Base-by-base conservation (phyloP, 192 early-diverging fungal species). In the Backusella luteola region DNA sequence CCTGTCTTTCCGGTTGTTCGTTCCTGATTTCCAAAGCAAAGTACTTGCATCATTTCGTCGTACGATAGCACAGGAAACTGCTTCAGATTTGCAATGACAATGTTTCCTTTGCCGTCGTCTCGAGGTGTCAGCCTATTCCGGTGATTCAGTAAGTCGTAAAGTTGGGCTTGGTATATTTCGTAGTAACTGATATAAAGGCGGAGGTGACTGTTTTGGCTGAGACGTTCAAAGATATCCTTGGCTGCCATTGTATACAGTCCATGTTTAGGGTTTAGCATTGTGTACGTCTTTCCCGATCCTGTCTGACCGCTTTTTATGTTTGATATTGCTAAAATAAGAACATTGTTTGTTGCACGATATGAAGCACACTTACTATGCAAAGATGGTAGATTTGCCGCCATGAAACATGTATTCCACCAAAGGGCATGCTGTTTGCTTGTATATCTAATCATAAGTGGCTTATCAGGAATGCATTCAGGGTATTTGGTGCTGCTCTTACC, bases 371-470 rank as follows among this genome's bases (percentile, higher is more conserved):
- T 91, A 93, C 93, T 98, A 99, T 63, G 97, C 98, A 92, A 99
- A 99, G 78, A 96, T 98, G 17, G 98, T 99, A 0, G 96, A 96
- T 76, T 98, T 98, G 68, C 98, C 97, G 3, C 98, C 98, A 23
- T 83, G 79, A 67, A 99, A 98, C 26, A 98, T 91, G 81, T 97
- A 97, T 67, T 97, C 91, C 1, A 99, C 96, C 49, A 99, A 85
- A 2, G 98, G 98, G 73, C 86, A 88, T 38, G 98, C 96, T 4
- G 98, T 98, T 67, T 95, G 86, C 74, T 90, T 84, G 81, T 99
- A 99, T 6, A 94, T 89, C 89, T 81, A 52, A 39, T 66, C 8
- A 34, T 15, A 39, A 39, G 12, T 3, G 3, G 8, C 7, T 6
- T 49, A 15, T 17, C 6, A 29, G 12, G 32, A 4, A 32, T 32